Evolutionary conservation across 768 basidiomycete species (phyloP), one percentile per base, ranked within the genome.

Genomic region (Pholiota molesta): DNA sequence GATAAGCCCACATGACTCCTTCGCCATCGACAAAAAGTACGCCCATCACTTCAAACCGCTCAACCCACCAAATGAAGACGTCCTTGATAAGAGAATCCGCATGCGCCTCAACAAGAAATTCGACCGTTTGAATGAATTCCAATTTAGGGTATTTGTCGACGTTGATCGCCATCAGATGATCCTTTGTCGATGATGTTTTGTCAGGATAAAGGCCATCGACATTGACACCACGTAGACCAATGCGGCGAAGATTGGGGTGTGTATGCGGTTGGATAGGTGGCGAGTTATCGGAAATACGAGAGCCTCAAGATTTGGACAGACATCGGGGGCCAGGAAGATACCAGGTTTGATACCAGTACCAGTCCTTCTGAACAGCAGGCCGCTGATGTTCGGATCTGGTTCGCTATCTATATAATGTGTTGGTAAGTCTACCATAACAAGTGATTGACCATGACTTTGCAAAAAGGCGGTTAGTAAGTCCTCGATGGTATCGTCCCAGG

Each of bases 11-110:
- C 54, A 84, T 70, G 31, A 85, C 80, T 33, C 81, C 82, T 68
- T 83, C 84, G 16, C 83, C 83, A 64, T 85, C 85, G 65, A 83
- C 73, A 64, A 85, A 78, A 62, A 83, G 78, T 49, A 86, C 73
- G 9, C 80, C 82, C 47, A 77, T 73, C 57, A 70, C 74, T 74
- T 83, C 82, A 60, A 84, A 84, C 54, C 70, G 75, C 65, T 84
- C 81, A 28, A 78, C 76, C 84, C 84, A 85, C 79, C 80, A 81
- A 31, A 84, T 82, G 65, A 83, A 85, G 17, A 83, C 71, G 55
- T 85, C 81, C 73, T 77, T 79, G 59, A 79, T 75, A 53, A 78
- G 62, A 42, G 63, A 65, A 66, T 83, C 80, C 60, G 74, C 70
- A 55, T 79, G 75, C 19, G 82, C 75, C 23, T 81, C 83, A 19